These are phyloP conservation scores for Rhynchospora breviuscula DNA, from an alignment of 176 grass and related monocot species.

Conservation along the genomic window DNA sequence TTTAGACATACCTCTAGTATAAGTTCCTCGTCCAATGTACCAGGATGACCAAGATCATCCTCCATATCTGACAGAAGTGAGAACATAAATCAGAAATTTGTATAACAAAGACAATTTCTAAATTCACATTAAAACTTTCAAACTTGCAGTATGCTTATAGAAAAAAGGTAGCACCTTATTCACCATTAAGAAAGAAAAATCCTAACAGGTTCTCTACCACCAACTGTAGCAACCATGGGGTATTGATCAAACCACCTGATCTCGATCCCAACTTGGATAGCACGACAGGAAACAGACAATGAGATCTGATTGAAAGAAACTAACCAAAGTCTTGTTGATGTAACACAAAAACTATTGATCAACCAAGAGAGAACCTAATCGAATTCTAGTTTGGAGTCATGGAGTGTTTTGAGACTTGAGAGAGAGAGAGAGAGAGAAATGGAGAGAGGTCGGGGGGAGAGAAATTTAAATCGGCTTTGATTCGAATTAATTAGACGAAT, in stretches of 20 bases:
- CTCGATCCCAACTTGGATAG: constrained; percentile 24
- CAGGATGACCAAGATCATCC: background rate
- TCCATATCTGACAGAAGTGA: constrained; percentile 15
- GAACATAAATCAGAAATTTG: background rate
- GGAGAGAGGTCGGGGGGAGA: too few relatives aligned
- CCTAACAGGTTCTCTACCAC: constrained; percentile 24
- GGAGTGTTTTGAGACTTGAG: too few relatives aligned
- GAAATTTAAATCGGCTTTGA: too few relatives aligned
- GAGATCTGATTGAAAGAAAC: constrained; percentile 31
- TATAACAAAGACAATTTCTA: background rate
- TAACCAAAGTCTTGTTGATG: constrained; percentile 23
- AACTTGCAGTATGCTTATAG: background rate
- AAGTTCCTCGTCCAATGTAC: constrained; percentile 34
- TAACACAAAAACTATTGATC: too few relatives aligned
- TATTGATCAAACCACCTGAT: constrained; percentile 14
- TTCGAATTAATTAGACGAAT: too few relatives aligned
- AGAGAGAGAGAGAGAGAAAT: too few relatives aligned
- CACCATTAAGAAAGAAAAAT: constrained; percentile 30
- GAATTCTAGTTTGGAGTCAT: too few relatives aligned
- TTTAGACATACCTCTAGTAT: constrained; percentile 29
- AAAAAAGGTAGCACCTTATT: background rate
- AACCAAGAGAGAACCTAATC: too few relatives aligned
- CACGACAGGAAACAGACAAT: constrained; percentile 66
- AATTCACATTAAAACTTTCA: background rate
- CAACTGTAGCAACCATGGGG: background rate